phyloP scores from a whole-genome alignment of 139 green algal genomes.

The Eudorina sp. region DNA sequence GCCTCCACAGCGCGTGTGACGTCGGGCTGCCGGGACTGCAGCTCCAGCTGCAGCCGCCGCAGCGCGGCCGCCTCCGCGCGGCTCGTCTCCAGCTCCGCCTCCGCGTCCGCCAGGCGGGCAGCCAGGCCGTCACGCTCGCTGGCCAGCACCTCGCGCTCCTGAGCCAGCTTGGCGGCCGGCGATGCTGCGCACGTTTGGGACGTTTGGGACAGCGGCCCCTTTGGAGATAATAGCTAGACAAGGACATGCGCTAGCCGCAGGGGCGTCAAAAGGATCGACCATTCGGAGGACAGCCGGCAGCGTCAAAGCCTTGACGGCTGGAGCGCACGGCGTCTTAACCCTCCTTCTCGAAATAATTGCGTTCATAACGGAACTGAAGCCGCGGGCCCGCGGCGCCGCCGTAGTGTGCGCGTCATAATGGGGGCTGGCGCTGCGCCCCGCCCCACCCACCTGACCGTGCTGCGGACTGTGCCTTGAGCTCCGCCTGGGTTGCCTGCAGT shows the following conservation, averaged over 20 bases:
- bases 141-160: slow-evolving; percentile 2
- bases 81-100: slow-evolving; percentile 51
- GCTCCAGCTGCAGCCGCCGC: slow-evolving; percentile 50
- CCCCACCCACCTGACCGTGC: not conserved
- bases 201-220: no score
- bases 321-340: no score
- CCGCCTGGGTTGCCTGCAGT: not conserved
- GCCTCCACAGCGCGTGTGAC: slow-evolving; percentile 50
- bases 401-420: no score
- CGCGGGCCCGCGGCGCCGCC: no score
- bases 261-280: no score
- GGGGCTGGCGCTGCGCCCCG: no score
- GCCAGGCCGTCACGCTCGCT: not conserved
- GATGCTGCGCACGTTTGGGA: slow-evolving; percentile 4
- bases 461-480: not conserved
- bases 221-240: no score
- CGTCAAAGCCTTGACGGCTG: no score
- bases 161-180: not conserved
- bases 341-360: no score
- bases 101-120: slow-evolving; percentile 32
- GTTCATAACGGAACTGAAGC: no score
- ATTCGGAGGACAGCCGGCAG: no score
- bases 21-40: slow-evolving; percentile 55
- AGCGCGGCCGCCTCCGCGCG: slow-evolving; percentile 59
- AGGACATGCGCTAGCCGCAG: no score